Conservation (phyloP, 2,329 filamentous ascomycete genomes). For the Ceratocystis variospora region DNA sequence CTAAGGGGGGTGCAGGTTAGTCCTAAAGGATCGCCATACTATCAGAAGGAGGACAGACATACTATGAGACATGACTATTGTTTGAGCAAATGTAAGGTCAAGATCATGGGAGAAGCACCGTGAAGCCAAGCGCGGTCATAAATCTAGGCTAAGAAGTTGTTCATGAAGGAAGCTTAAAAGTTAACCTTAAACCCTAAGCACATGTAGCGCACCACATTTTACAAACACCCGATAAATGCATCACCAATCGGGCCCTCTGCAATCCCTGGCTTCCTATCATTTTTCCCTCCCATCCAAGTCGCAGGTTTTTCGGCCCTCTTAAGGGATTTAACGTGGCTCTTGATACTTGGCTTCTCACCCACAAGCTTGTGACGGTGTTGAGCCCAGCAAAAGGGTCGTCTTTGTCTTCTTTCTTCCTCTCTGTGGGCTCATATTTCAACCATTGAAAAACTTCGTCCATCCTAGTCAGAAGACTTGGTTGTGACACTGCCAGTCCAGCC, state of each 20-base stretch:
- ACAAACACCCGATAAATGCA: constrained; percentile 2
- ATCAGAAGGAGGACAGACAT: constrained; percentile 22
- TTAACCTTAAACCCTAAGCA: background rate
- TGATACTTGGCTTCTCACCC: background rate
- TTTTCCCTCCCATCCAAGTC: background rate
- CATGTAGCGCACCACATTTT: background rate
- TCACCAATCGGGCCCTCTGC: background rate
- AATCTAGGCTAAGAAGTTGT: background rate
- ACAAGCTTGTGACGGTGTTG: background rate
- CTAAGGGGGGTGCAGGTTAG: constrained; percentile 26
- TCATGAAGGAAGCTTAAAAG: background rate
- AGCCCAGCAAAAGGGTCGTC: background rate
- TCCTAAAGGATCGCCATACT: background rate
- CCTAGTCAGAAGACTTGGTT: background rate
- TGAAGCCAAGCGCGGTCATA: background rate
- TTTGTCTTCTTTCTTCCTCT: background rate
- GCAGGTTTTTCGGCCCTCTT: background rate
- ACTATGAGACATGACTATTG: constrained; percentile 37
- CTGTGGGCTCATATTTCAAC: background rate
- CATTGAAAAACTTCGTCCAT: background rate
- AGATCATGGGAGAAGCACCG: background rate
- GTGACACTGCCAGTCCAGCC: background rate
- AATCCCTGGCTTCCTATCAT: background rate
- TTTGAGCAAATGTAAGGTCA: background rate
- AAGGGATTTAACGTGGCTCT: background rate